Conservation (phyloP, 345 rosid species). For the Pistacia vera region DNA sequence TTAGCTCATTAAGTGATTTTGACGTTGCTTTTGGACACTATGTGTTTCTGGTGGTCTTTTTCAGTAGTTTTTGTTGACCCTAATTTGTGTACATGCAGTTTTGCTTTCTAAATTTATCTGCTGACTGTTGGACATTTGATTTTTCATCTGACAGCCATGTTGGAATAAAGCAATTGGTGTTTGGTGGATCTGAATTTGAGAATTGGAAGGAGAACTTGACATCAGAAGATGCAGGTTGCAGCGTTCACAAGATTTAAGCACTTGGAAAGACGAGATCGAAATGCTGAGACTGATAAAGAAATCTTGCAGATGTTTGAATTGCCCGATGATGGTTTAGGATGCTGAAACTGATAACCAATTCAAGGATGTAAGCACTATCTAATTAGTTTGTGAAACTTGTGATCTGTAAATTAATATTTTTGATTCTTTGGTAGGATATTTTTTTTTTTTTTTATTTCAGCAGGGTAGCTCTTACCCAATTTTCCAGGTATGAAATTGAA, state of each 20-base stretch:
- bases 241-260: conserved; percentile 62
- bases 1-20: conserved; percentile 7
- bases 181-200: conserved; percentile 87
- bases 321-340: neutral
- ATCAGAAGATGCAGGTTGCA: conserved; percentile 73
- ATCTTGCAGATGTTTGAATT: neutral
- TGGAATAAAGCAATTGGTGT: conserved; percentile 81
- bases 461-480: neutral
- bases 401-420: neutral
- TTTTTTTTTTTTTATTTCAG: no score
- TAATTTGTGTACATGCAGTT: neutral
- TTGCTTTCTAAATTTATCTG: neutral
- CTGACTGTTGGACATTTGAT: neutral
- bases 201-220: conserved; percentile 77
- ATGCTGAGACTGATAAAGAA: neutral
- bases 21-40: neutral
- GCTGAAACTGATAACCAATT: neutral
- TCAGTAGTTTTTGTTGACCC: neutral
- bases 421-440: neutral
- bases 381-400: neutral
- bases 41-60: neutral
- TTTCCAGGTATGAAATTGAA: neutral
- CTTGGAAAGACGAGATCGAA: neutral
- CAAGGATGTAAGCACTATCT: neutral
- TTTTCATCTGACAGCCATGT: conserved; percentile 51